Conservation (phyloP, 202 grass and related monocot genomes). For the Zoysia matrella region DNA sequence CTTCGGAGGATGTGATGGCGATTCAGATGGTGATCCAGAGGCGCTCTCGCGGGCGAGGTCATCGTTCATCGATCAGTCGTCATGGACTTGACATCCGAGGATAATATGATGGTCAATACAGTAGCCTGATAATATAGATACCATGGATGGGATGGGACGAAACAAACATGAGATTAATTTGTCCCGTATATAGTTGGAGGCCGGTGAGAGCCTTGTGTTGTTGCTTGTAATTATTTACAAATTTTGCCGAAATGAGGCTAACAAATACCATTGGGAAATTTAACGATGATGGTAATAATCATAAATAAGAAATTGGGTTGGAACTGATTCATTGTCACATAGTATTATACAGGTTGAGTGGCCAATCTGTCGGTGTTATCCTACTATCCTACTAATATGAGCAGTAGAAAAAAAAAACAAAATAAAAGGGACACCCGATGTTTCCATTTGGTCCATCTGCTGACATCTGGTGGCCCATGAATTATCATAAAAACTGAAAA, state of each 20-base stretch:
- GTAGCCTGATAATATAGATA: constrained; percentile 48
- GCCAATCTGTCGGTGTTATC: neutral
- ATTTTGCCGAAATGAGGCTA: constrained; percentile 60
- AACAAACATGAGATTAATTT: constrained; percentile 39
- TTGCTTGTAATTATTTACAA: constrained; percentile 42
- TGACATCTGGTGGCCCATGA: too few species aligned
- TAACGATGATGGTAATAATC: constrained; percentile 9
- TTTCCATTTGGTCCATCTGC: too few species aligned
- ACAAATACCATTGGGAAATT: constrained; percentile 32
- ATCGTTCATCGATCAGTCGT: neutral
- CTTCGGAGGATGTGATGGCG: neutral
- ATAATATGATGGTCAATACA: neutral
- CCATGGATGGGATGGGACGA: constrained; percentile 27
- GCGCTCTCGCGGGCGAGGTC: neutral
- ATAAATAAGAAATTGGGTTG: neutral
- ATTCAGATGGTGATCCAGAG: neutral
- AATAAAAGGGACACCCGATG: too few species aligned
- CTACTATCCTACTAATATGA: too few species aligned
- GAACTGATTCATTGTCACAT: neutral
- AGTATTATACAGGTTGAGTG: neutral
- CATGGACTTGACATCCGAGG: neutral
- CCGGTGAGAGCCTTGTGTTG: constrained; percentile 22
- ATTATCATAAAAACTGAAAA: too few species aligned
- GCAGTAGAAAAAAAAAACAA: too few species aligned
- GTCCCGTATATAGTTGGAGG: constrained; percentile 52